Evolutionary conservation across 1,284 basidiomycete species (phyloP), one percentile per base, ranked within the genome.

Genomic region (Trametes sp.): DNA sequence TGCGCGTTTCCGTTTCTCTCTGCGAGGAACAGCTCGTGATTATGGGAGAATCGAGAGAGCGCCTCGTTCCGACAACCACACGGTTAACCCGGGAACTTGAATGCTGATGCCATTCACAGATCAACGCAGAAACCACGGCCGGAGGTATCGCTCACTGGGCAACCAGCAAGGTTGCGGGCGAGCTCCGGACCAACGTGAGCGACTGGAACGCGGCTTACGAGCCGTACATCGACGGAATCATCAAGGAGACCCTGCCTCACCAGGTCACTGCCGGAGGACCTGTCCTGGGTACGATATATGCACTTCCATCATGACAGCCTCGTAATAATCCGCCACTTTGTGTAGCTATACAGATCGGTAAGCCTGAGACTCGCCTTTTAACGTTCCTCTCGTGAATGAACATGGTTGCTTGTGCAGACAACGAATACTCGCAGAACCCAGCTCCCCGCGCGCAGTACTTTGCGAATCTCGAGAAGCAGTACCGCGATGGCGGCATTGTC

Each of bases 81-180:
- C n/a, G n/a, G n/a, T n/a, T n/a, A n/a, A n/a, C n/a, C n/a, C n/a
- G n/a, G n/a, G n/a, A n/a, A n/a, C n/a, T n/a, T n/a, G n/a, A n/a
- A n/a, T n/a, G n/a, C n/a, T n/a, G n/a, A n/a, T n/a, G n/a, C n/a
- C n/a, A n/a, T n/a, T 29, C 10, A 16, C 89, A 93, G 73, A 93
- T 93, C 76, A 92, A 92, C 66, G 90, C 90, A 0, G 92, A 95
- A 74, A 92, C 90, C 0, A 88, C 88, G 0, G 91, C 89, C 1
- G 92, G 93, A 26, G 92, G 93, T 1, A 86, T 93, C 64, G 84
- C 92, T 0, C 89, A 90, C 65, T 94, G 92, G 92, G 80, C 85
- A 11, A 92, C 90, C 1, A 82, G 85, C 16, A 82, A 88, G 68
- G 84, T 92, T 19, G 82, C 85, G 6, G 89, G 88, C 4, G 77